phyloP scores from a whole-genome alignment of 441 rosid genomes.

The Sinapis alba region DNA sequence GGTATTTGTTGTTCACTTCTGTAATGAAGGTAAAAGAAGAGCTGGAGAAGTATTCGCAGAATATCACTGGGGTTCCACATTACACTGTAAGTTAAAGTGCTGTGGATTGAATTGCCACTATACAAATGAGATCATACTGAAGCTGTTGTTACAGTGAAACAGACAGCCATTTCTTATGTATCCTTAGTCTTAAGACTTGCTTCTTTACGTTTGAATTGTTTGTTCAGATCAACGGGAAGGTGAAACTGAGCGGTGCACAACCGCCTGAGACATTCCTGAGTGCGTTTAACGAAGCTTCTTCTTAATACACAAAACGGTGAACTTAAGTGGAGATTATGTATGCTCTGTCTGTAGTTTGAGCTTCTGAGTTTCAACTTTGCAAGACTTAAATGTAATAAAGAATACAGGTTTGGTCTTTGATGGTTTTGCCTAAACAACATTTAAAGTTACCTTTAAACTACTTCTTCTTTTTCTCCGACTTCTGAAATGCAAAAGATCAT shows the following conservation, averaged over 20 bases:
- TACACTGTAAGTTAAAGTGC: no score
- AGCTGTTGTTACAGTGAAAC: constrained; percentile 6
- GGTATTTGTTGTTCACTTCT: no score
- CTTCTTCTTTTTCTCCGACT: constrained; percentile 16
- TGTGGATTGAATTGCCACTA: no score
- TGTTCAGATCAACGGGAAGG: constrained; percentile 77
- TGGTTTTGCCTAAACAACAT: background rate
- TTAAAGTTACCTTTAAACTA: background rate
- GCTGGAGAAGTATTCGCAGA: no score
- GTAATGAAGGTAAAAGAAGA: no score
- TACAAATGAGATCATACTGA: background rate
- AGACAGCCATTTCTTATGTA: background rate
- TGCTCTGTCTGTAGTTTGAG: constrained; percentile 4
- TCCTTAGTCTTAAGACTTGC: background rate
- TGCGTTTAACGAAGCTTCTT: constrained; percentile 51
- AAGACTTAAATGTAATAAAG: constrained; percentile 20
- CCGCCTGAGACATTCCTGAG: constrained; percentile 64
- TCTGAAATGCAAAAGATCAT: background rate
- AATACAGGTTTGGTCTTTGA: constrained; percentile 1
- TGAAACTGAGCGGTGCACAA: constrained; percentile 72
- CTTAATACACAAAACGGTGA: constrained; percentile 20
- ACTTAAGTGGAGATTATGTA: background rate
- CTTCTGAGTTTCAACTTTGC: background rate
- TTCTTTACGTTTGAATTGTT: background rate
- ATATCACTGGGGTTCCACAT: no score